These are phyloP conservation scores for Dichomitus squalens DNA, from an alignment of 1,284 basidiomycete genomes.

Conservation along the genomic window DNA sequence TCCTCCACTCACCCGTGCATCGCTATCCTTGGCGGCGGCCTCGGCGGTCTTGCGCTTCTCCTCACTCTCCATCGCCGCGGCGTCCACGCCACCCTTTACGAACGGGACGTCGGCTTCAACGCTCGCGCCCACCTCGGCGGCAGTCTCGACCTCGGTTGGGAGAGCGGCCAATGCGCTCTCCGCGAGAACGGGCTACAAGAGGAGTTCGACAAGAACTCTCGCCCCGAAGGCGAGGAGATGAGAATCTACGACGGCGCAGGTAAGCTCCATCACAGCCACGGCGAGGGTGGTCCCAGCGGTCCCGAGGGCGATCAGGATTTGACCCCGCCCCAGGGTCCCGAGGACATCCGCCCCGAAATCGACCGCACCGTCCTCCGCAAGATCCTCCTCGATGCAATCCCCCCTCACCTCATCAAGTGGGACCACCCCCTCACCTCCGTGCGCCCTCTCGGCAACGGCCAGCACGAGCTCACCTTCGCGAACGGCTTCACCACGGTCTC, in stretches of 20 bases:
- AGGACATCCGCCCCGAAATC: conserved; percentile 15
- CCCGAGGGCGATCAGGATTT: background rate
- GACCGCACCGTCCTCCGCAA: conserved; percentile 17
- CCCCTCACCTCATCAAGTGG: conserved; percentile 11
- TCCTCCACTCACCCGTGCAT: background rate
- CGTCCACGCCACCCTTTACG: conserved; percentile 1
- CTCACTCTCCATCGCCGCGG: conserved; percentile 1
- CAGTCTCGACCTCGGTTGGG: conserved; percentile 17
- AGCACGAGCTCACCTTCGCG: conserved; percentile 14
- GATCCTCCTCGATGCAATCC: conserved; percentile 15
- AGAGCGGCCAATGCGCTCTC: conserved; percentile 16
- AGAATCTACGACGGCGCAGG: conserved; percentile 7
- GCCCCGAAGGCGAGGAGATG: conserved; percentile 13
- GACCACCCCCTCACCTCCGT: conserved; percentile 9
- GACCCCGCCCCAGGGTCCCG: background rate
- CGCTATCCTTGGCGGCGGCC: conserved; percentile 5
- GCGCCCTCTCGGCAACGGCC: background rate
- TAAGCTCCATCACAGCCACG: background rate
- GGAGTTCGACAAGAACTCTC: conserved; percentile 6
- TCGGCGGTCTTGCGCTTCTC: conserved; percentile 3
- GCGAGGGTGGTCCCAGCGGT: background rate
- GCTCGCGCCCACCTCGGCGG: conserved; percentile 17
- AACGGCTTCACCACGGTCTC: conserved; percentile 4
- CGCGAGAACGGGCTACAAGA: conserved; percentile 21
- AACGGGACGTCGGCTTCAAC: conserved; percentile 3